These are phyloP conservation scores for Prosopis cineraria DNA, from an alignment of 306 rosid genomes.

Conservation along the genomic window DNA sequence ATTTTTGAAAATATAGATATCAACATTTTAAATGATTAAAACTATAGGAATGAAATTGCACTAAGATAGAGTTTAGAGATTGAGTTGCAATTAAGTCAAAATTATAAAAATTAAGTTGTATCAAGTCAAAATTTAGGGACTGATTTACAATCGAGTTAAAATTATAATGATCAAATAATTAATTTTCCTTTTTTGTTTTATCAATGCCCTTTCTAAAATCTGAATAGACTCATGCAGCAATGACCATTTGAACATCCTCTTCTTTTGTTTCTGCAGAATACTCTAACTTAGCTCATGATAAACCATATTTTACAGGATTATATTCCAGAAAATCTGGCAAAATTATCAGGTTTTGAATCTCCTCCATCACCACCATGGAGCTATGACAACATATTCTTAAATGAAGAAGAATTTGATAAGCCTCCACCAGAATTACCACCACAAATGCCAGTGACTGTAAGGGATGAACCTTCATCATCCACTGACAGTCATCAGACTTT, in stretches of 20 bases:
- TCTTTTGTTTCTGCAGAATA: conserved; percentile 11
- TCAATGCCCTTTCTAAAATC: not conserved
- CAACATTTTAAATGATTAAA: too few relatives aligned
- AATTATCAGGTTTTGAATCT: conserved; percentile 48
- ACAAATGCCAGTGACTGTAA: conserved; percentile 51
- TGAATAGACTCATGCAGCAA: not conserved
- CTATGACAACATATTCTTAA: conserved; percentile 60
- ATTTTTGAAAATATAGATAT: too few relatives aligned
- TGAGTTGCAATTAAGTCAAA: too few relatives aligned
- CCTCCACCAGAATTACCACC: conserved; percentile 85
- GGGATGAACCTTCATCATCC: conserved; percentile 50
- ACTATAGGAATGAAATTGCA: too few relatives aligned
- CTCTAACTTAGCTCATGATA: conserved; percentile 31
- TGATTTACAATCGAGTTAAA: too few relatives aligned
- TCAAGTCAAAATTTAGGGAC: too few relatives aligned
- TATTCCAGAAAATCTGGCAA: conserved; percentile 48
- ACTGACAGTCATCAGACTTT: conserved; percentile 27
- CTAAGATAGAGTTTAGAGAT: too few relatives aligned
- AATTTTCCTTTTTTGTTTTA: not conserved
- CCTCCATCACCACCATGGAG: conserved; percentile 88
- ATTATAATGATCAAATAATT: too few relatives aligned
- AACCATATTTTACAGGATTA: conserved; percentile 51
- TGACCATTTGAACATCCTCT: conserved; percentile 11
- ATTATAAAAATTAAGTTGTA: too few relatives aligned
- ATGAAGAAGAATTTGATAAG: conserved; percentile 61